Percentiles rank a stretch among this genome's conserved stretches.
Conservation (phyloP, 2,329 filamentous ascomycete species). For the Apiospora sp. region DNA sequence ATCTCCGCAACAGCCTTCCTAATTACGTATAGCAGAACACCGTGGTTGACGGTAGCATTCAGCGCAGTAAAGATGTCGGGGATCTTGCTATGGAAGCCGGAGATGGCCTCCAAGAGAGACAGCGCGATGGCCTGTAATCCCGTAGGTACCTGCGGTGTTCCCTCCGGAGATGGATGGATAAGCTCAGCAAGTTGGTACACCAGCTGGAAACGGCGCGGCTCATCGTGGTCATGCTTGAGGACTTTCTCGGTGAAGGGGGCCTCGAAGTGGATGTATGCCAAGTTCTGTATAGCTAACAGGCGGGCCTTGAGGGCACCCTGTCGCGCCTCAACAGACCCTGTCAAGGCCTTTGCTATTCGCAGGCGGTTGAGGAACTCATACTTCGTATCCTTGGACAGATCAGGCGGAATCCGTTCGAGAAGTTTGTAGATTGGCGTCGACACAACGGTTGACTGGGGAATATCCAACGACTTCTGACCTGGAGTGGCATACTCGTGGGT, state of each 20-base stretch:
- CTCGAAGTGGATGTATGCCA: conserved; percentile 89
- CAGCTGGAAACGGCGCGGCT: conserved; percentile 87
- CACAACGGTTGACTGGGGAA: conserved; percentile 64
- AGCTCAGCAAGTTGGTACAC: conserved; percentile 92
- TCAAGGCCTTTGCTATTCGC: conserved; percentile 82
- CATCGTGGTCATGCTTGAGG: conserved; percentile 86
- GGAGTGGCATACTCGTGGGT: conserved; percentile 52
- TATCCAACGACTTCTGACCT: conserved; percentile 68
- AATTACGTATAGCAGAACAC: conserved; percentile 90
- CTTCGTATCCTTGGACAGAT: conserved; percentile 75
- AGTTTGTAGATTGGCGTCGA: conserved; percentile 64
- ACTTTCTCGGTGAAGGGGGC: conserved; percentile 85
- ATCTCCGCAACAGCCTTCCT: conserved; percentile 90
- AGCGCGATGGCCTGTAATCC: conserved; percentile 85
- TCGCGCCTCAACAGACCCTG: conserved; percentile 69
- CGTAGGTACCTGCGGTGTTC: conserved; percentile 71
- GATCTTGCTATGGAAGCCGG: conserved; percentile 78
- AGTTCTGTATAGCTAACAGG: conserved; percentile 85
- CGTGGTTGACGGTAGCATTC: conserved; percentile 95
- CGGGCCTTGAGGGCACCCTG: conserved; percentile 82
- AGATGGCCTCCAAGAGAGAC: conserved; percentile 83
- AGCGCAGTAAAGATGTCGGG: conserved; percentile 89
- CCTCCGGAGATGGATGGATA: conserved; percentile 81
- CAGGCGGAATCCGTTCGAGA: conserved; percentile 61
- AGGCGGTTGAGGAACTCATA: conserved; percentile 89